phyloP scores from a whole-genome alignment of 768 basidiomycete species.

The Pleurotus cornucopiae region DNA sequence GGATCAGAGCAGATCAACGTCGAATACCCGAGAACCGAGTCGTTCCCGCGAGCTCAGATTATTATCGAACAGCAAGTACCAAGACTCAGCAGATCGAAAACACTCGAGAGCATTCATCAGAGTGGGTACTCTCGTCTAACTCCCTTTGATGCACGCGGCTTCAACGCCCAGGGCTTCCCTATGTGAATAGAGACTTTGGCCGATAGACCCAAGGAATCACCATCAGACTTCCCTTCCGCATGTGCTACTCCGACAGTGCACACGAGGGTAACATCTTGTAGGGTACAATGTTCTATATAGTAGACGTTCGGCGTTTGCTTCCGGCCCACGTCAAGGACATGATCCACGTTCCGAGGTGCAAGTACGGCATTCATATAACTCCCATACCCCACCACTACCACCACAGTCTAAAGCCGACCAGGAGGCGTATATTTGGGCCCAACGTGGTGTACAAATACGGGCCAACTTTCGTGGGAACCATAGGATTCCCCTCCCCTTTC shows the following conservation, averaged over 20 bases:
- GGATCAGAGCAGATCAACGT: not conserved
- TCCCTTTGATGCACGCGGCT: not conserved
- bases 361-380: not conserved
- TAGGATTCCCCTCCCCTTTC: not conserved
- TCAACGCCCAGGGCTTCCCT: not conserved
- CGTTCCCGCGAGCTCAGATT: no score
- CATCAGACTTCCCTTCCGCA: constrained; percentile 6
- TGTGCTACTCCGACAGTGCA: constrained; percentile 2
- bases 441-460: not conserved
- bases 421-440: not conserved
- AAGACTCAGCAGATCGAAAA: not conserved
- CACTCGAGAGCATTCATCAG: not conserved
- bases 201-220: not conserved
- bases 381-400: not conserved
- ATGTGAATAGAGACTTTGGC: not conserved
- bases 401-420: constrained; percentile 1
- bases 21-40: not conserved
- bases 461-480: not conserved
- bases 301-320: not conserved
- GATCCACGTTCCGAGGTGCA: constrained; percentile 6
- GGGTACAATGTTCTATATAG: constrained; percentile 4
- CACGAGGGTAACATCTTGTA: constrained; percentile 5
- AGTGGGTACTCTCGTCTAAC: not conserved
- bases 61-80: no score
- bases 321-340: constrained; percentile 3